Evolutionary conservation across 371 early-diverging fungal genomes (phyloP), one percentile per base, ranked within the genome.

Genomic region (Mucor piriformis): DNA sequence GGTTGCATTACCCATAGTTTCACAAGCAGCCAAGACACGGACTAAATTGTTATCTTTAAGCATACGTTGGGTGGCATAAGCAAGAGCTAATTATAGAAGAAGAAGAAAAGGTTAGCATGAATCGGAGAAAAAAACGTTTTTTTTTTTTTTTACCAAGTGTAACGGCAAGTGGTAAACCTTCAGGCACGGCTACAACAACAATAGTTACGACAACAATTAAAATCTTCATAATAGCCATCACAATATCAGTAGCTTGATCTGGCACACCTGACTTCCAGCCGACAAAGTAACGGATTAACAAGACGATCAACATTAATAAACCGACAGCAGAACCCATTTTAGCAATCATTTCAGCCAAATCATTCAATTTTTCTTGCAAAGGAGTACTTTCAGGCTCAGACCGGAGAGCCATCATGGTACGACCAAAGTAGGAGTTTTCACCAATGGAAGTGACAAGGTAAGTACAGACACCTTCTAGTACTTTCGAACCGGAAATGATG

Each of bases 1-100:
- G n/a, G 93, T 93, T 12, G 94, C 93, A 67, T 87, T 88, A 21
- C 93, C 92, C 95, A 95, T 95, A 25, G 91, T 92, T 69, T 95
- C 95, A 69, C 95, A 94, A 12, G 95, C 89, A 53, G 86, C 77
- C 23, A 95, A 69, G 13, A 90, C 84, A 32, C 94, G 83, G 20
- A 95, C 95, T 51, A 95, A 69, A 69, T 92, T 93, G 70, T 92
- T 92, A 70, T 95, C 93, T 64, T 87, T 87, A 25, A 89, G 66
- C 95, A 90, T 95, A 15, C 81, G 78, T 12, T 78, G 83, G 10
- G 87, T 86, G 12, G 86, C 88, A 71, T 77, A 88, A 6, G 88
- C 88, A 10, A 89, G 71, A 27, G 89, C 86, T 62, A 95, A 78
- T 2, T 40, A 16, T 37, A 10, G 33, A 57, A 37, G n/a, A n/a